Conservation (phyloP, 768 basidiomycete species). For the Glaciozyma martinii region DNA sequence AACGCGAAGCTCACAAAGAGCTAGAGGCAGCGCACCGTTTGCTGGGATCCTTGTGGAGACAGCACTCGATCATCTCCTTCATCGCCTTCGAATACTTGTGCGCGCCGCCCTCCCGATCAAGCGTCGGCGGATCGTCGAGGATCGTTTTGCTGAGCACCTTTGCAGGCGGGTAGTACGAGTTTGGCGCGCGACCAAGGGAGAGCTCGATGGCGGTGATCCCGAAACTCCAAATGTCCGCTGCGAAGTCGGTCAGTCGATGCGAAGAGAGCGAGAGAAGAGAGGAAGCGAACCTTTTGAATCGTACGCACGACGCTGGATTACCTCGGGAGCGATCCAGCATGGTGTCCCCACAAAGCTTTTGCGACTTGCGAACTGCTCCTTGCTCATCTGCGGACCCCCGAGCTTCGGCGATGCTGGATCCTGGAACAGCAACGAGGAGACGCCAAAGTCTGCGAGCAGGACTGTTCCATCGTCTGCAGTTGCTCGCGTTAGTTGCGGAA, state of each 20-base stretch:
- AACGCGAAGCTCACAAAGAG: neutral
- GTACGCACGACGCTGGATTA: slow-evolving; percentile 74
- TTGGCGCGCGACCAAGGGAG: slow-evolving; percentile 76
- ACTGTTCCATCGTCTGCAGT: slow-evolving; percentile 44
- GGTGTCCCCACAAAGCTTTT: slow-evolving; percentile 95
- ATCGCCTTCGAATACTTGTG: slow-evolving; percentile 71
- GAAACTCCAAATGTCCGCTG: slow-evolving; percentile 93
- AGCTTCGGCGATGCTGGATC: slow-evolving; percentile 44
- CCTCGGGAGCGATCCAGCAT: slow-evolving; percentile 95
- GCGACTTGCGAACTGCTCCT: slow-evolving; percentile 54
- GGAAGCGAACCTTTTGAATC: slow-evolving; percentile 43
- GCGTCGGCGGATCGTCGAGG: slow-evolving; percentile 64
- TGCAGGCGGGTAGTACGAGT: slow-evolving; percentile 63
- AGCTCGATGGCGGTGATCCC: slow-evolving; percentile 91
- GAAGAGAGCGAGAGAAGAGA: neutral
- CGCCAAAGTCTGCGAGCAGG: slow-evolving; percentile 82
- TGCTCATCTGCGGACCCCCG: slow-evolving; percentile 48
- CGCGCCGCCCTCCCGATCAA: slow-evolving; percentile 62
- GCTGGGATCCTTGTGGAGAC: slow-evolving; percentile 74
- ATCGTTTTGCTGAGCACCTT: slow-evolving; percentile 71
- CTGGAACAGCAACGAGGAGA: slow-evolving; percentile 72
- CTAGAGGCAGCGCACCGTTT: slow-evolving; percentile 49
- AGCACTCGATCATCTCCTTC: slow-evolving; percentile 71
- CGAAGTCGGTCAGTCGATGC: slow-evolving; percentile 25
- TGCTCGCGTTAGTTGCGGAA: slow-evolving; percentile 61